Evolutionary conservation across 352 stramenopile genomes (phyloP), one percentile per base, ranked within the genome.

Genomic region (Blastocystis sp.): DNA sequence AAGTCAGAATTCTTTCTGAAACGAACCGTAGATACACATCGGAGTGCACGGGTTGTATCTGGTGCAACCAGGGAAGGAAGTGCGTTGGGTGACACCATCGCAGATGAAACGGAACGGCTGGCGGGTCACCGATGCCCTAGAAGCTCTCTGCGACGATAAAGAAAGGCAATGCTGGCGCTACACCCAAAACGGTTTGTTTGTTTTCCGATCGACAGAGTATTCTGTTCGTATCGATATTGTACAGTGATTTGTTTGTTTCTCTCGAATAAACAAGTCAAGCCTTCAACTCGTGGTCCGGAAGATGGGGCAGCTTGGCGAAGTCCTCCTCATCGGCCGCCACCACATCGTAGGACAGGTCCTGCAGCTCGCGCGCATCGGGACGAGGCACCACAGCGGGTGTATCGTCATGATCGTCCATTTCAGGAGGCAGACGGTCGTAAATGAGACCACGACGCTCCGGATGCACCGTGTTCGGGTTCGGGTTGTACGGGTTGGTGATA

Each of bases 361-460:
- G 67, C 27, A 78, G 44, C 34, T 71, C 53, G 32, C 42, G 44
- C 0, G 44, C 44, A 78, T 78, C 67, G 27, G 32, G 32, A 64
- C 71, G 36, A 64, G 32, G 71, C 0, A 84, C 71, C 51, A 84
- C 56, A 32, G 51, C 71, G 29, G 71, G 71, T 3, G 44, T 48
- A 9, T 72, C 71, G 18, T 72, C 71, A 4, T 29, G 32, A 0
- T 84, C 71, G 42, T 84, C 71, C n/a, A 65, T 46, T 32, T 84
- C 71, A 64, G 71, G 51, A 32, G 71, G 71, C 56, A 84, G 34
- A 65, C 71, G 32, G 42, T 84, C 71, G n/a, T 84, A 84, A 34
- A 84, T 84, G 7, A 84, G 71, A 64, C 71, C 71, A 48, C 71
- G 51, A 38, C 71, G 71, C 18, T 84, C n/a, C n/a, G 71, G 42